A percentile compares a stretch with the other conserved stretches of the same genome.
Evolutionary conservation across 306 rosid genomes (phyloP).

Genomic region (Cicer pinnatifidum): DNA sequence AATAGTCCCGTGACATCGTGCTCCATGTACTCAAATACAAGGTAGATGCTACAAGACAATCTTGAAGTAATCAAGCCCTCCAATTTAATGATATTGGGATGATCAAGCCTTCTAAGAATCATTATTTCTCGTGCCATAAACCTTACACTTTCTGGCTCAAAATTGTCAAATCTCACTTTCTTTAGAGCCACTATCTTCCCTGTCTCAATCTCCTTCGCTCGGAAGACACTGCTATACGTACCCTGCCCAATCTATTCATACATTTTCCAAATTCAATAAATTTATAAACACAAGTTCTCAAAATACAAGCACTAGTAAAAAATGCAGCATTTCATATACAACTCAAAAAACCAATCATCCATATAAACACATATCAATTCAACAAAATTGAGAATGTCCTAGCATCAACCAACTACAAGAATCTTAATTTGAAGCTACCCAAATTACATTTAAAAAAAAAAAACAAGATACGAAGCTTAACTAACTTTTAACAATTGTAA

Average conservation of each 20-base stretch:
- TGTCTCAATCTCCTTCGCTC: constrained; percentile 84
- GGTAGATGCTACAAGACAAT: constrained; percentile 88
- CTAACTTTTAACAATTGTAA: too few relatives aligned
- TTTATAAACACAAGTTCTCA: not conserved
- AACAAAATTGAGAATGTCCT: not conserved
- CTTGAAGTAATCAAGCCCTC: constrained; percentile 92
- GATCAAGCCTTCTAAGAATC: constrained; percentile 96
- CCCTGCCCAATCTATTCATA: constrained; percentile 92
- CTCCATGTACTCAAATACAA: constrained; percentile 98
- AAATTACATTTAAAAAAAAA: too few relatives aligned
- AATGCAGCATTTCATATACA: too few relatives aligned
- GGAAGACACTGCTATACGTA: constrained; percentile 89
- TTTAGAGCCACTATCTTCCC: constrained; percentile 93
- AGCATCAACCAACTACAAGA: too few relatives aligned
- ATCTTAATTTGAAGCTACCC: too few relatives aligned
- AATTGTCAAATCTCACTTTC: constrained; percentile 97
- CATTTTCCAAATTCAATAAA: constrained; percentile 3
- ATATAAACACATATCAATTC: not conserved
- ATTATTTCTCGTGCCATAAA: constrained; percentile 94
- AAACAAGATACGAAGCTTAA: too few relatives aligned
- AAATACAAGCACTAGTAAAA: too few relatives aligned
- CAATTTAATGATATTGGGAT: constrained; percentile 84
- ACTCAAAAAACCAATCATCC: not conserved
- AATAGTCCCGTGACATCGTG: constrained; percentile 94
- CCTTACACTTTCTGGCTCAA: constrained; percentile 95